A percentile compares a stretch with the other conserved stretches of the same genome.
phyloP scores from a whole-genome alignment of 2,329 filamentous ascomycete species.

The Sporothrix brasiliensis region DNA sequence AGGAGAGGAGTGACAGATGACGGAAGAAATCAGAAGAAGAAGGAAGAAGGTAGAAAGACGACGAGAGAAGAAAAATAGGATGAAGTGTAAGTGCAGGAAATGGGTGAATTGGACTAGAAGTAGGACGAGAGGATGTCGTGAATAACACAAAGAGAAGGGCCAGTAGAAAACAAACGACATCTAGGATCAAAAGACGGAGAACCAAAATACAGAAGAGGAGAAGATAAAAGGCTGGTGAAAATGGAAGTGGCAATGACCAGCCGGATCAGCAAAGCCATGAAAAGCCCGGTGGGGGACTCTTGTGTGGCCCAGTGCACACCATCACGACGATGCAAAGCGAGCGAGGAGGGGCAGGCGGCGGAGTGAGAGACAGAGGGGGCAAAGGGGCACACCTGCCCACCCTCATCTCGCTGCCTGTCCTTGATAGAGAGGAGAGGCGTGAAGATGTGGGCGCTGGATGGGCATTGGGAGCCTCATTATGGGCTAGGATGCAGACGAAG shows the following conservation, averaged over 20 bases:
- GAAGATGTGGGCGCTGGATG: not conserved
- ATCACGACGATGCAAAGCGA: conserved; percentile 23
- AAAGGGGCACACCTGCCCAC: conserved; percentile 5
- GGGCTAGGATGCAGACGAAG: not conserved
- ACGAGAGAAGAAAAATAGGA: not conserved
- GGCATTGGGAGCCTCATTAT: conserved; percentile 1
- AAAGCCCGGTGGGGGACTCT: not conserved
- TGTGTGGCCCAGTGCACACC: conserved; percentile 33
- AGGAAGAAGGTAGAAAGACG: not conserved
- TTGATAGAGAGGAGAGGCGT: not conserved
- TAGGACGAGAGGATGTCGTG: not conserved
- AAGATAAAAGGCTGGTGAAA: not conserved
- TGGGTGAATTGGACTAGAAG: not conserved
- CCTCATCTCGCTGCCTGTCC: conserved; percentile 7
- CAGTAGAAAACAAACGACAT: not conserved
- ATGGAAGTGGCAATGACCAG: not conserved
- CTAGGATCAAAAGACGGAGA: not conserved
- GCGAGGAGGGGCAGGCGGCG: conserved; percentile 6
- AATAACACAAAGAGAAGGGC: not conserved
- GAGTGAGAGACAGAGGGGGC: not conserved
- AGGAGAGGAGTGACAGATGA: not conserved
- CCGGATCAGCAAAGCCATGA: not conserved
- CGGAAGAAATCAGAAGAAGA: not conserved
- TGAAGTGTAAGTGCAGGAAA: not conserved
- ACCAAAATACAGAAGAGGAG: too few relatives aligned